These are phyloP conservation scores for Leptosphaerulina australis DNA, from an alignment of 2,329 filamentous ascomycete species.

Conservation along the genomic window DNA sequence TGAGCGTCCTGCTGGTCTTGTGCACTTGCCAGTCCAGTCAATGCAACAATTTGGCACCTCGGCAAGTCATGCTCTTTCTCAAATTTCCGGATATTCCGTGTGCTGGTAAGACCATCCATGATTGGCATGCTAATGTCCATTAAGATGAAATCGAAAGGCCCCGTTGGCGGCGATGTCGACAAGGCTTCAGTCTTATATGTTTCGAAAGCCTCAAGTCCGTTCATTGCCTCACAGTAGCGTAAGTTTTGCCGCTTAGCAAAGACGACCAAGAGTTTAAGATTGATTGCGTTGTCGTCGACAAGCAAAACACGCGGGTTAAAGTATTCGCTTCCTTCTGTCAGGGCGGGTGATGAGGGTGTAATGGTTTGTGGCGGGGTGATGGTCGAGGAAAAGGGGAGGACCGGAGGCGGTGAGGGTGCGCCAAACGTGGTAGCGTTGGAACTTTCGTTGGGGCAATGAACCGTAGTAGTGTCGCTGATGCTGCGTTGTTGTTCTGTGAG, in stretches of 20 bases:
- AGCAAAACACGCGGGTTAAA: constrained; percentile 41
- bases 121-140: constrained; percentile 47
- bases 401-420: constrained; percentile 21
- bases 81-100: constrained; percentile 35
- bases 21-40: constrained; percentile 47
- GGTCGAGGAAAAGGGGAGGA: constrained; percentile 23
- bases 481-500: constrained; percentile 28
- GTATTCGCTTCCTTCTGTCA: constrained; percentile 28
- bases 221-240: constrained; percentile 36
- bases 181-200: constrained; percentile 30
- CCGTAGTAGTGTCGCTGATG: constrained; percentile 25
- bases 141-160: constrained; percentile 42
- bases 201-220: constrained; percentile 43
- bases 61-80: constrained; percentile 32
- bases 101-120: constrained; percentile 50
- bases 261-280: constrained; percentile 48
- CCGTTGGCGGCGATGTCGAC: constrained; percentile 19
- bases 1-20: constrained; percentile 44
- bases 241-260: constrained; percentile 47
- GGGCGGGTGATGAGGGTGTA: constrained; percentile 25
- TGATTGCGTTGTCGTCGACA: constrained; percentile 46
- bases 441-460: constrained; percentile 3
- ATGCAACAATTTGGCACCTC: constrained; percentile 40
- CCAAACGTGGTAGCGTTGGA: not conserved
- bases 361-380: constrained; percentile 16